phyloP scores from a whole-genome alignment of 108 stramenopile genomes.

The Cyclotella choctawhatcheeana region DNA sequence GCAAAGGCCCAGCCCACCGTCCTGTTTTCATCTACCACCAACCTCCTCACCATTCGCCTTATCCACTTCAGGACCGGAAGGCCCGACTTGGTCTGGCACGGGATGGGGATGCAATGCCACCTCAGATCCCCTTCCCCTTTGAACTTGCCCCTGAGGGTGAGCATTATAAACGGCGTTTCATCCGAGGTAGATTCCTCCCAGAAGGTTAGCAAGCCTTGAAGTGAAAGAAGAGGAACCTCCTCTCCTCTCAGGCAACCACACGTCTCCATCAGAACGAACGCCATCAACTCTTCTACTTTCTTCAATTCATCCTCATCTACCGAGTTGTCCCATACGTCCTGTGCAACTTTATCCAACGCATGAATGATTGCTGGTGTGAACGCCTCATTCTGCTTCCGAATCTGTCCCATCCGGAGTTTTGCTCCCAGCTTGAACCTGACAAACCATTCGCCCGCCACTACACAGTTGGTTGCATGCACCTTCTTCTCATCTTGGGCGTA shows the following conservation, averaged over 20 bases:
- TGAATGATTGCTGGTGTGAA: not conserved
- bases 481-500: slow-evolving; percentile 1
- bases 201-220: slow-evolving; percentile 21
- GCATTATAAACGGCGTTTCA: slow-evolving; percentile 10
- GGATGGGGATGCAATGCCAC: slow-evolving; percentile 22
- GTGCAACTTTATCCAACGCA: not conserved
- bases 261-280: slow-evolving; percentile 1
- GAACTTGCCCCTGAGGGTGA: slow-evolving; percentile 16
- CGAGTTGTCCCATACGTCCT: not conserved
- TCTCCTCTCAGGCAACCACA: slow-evolving; percentile 11
- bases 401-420: slow-evolving; percentile 10
- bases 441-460: slow-evolving; percentile 2
- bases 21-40: not conserved
- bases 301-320: not conserved
- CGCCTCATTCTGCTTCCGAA: slow-evolving; percentile 4
- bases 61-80: slow-evolving; percentile 13
- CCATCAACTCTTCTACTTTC: slow-evolving; percentile 1
- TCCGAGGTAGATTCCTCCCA: slow-evolving; percentile 4
- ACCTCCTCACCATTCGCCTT: not conserved
- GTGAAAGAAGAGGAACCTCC: slow-evolving; percentile 14
- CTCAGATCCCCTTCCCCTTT: slow-evolving; percentile 11
- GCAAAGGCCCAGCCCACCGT: slow-evolving; percentile 8
- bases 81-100: not conserved
- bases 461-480: not conserved
- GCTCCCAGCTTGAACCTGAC: not conserved